phyloP scores from a whole-genome alignment of 2,329 filamentous ascomycete species.

The Ophiosphaerella herpotricha region DNA sequence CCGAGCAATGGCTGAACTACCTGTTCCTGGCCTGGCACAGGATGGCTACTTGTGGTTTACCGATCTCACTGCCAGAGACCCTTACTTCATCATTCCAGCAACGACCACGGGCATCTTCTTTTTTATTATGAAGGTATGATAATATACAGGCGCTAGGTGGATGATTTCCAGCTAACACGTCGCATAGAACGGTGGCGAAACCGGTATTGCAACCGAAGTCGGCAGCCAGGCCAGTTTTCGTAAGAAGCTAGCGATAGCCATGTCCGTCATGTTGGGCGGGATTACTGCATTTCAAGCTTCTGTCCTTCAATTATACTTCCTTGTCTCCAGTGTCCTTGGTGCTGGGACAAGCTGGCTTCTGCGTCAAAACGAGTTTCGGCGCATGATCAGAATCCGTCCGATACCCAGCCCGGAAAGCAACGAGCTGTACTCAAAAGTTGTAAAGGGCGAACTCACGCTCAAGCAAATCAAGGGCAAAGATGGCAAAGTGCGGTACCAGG shows the following conservation, averaged over 20 bases:
- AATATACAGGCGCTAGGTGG: constrained; percentile 7
- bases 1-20: constrained; percentile 73
- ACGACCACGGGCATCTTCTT: constrained; percentile 62
- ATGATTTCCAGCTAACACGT: constrained; percentile 16
- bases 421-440: constrained; percentile 33
- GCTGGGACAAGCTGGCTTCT: constrained; percentile 47
- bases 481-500: constrained; percentile 36
- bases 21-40: constrained; percentile 76
- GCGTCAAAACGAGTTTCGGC: constrained; percentile 43
- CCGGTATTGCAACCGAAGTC: constrained; percentile 41
- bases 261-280: constrained; percentile 59
- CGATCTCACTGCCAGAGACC: constrained; percentile 77
- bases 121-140: constrained; percentile 62
- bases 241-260: constrained; percentile 51
- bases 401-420: constrained; percentile 30
- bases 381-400: constrained; percentile 41
- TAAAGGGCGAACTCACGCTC: constrained; percentile 31
- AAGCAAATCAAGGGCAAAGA: constrained; percentile 26
- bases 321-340: constrained; percentile 49
- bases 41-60: constrained; percentile 78
- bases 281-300: constrained; percentile 62
- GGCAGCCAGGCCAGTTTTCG: constrained; percentile 23
- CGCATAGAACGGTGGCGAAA: constrained; percentile 56
- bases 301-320: constrained; percentile 67
- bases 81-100: constrained; percentile 74